Percentiles rank a stretch among this genome's conserved stretches.
These are phyloP conservation scores for Trametes villosa DNA, from an alignment of 768 basidiomycete species.

Conservation along the genomic window DNA sequence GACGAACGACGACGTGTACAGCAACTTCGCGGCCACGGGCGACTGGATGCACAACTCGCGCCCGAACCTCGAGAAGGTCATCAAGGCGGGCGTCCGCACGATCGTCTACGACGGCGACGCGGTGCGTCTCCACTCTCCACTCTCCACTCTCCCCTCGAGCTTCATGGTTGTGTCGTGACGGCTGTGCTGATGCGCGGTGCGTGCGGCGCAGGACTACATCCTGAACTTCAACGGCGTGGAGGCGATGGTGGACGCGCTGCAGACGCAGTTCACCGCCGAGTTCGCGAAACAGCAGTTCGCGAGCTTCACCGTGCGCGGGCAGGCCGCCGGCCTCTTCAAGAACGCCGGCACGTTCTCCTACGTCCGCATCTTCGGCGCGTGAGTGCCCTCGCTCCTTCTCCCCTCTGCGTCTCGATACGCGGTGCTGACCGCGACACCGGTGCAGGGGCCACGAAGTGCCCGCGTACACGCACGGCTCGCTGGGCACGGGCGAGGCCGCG, in stretches of 20 bases:
- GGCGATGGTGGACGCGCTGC: constrained; percentile 55
- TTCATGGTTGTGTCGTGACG: background rate
- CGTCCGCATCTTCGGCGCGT: constrained; percentile 48
- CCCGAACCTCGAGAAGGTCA: constrained; percentile 57
- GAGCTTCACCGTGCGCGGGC: constrained; percentile 54
- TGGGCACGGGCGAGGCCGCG: constrained; percentile 31
- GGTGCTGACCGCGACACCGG: background rate
- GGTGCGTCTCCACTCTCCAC: constrained; percentile 37
- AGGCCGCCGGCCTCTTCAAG: constrained; percentile 56
- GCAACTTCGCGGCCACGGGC: constrained; percentile 51
- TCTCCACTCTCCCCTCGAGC: no score
- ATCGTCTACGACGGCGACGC: constrained; percentile 63
- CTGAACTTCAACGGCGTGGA: constrained; percentile 60
- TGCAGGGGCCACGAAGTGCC: constrained; percentile 37
- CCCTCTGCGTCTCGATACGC: background rate
- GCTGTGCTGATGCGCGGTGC: background rate
- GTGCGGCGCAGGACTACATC: constrained; percentile 46
- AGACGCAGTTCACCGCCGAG: constrained; percentile 48
- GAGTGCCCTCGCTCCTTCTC: constrained; percentile 20
- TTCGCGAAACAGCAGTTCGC: constrained; percentile 49
- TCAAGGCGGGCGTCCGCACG: constrained; percentile 59
- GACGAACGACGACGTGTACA: constrained; percentile 47
- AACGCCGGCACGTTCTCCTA: constrained; percentile 64
- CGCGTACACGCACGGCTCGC: constrained; percentile 32
- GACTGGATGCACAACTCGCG: constrained; percentile 61